Evolutionary conservation across 1,139 yeast species (phyloP).

Genomic region (Taphrina communis): DNA sequence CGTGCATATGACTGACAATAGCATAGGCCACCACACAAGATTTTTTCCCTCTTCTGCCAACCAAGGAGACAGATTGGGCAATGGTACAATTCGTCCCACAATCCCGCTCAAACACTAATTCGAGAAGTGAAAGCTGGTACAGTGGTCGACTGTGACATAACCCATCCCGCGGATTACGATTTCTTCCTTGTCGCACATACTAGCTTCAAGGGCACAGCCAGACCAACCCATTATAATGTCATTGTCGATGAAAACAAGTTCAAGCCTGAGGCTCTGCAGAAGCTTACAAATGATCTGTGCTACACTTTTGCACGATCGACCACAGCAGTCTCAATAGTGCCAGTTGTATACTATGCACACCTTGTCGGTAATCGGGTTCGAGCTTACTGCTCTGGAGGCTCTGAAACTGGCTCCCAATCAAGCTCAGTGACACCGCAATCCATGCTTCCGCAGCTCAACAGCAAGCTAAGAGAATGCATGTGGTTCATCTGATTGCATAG

Average conservation of each 20-base stretch:
- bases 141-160: slow-evolving; percentile 50
- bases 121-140: slow-evolving; percentile 49
- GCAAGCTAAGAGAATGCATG: slow-evolving; percentile 33
- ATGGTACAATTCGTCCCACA: slow-evolving; percentile 23
- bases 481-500: slow-evolving; percentile 37
- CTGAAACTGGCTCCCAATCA: slow-evolving; percentile 13
- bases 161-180: slow-evolving; percentile 50
- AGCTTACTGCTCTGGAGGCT: slow-evolving; percentile 45
- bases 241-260: slow-evolving; percentile 50
- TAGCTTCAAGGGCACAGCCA: slow-evolving; percentile 51
- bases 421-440: slow-evolving; percentile 1
- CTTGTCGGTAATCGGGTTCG: slow-evolving; percentile 51
- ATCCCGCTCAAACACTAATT: neutral
- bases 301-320: slow-evolving; percentile 51
- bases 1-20: neutral
- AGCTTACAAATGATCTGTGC: slow-evolving; percentile 50
- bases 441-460: slow-evolving; percentile 19
- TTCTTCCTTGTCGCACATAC: slow-evolving; percentile 51
- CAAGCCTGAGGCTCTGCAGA: slow-evolving; percentile 49
- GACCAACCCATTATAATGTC: slow-evolving; percentile 52
- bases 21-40: slow-evolving; percentile 49
- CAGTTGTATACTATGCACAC: slow-evolving; percentile 50
- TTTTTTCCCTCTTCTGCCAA: slow-evolving; percentile 48
- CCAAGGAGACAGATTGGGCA: slow-evolving; percentile 48
- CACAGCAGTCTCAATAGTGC: slow-evolving; percentile 51